These are phyloP conservation scores for Leccinum fuscescens DNA, from an alignment of 1,284 basidiomycete genomes.

Conservation along the genomic window DNA sequence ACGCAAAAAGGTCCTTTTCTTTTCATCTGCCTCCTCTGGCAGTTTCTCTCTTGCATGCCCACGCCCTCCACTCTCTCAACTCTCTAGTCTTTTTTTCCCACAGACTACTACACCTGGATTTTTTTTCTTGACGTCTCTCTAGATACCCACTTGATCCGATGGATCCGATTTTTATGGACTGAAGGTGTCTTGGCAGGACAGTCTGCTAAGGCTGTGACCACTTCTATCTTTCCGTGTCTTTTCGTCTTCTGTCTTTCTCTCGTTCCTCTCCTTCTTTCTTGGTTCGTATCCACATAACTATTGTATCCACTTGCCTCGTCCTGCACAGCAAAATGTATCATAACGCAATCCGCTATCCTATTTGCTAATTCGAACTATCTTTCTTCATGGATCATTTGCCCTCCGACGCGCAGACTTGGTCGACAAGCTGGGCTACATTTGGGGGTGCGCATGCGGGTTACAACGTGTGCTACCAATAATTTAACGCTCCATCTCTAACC, in stretches of 20 bases:
- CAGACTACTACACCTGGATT: slow-evolving; percentile 5
- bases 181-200: slow-evolving; percentile 1
- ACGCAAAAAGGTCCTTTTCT: neutral
- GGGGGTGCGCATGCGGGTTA: too few species aligned
- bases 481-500: too few species aligned
- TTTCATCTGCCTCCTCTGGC: neutral
- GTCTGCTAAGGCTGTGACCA: neutral
- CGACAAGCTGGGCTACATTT: too few species aligned
- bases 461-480: too few species aligned
- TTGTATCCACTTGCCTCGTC: slow-evolving; percentile 20
- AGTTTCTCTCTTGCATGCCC: neutral
- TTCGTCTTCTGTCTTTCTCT: neutral
- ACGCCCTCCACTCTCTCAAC: neutral
- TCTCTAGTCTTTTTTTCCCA: neutral
- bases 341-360: slow-evolving; percentile 20
- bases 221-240: neutral
- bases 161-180: neutral
- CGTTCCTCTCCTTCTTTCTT: neutral
- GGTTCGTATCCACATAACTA: slow-evolving; percentile 9
- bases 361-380: neutral
- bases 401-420: neutral
- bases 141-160: slow-evolving; percentile 15
- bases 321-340: slow-evolving; percentile 23
- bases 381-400: neutral
- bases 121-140: neutral